Evolutionary conservation across 2,329 filamentous ascomycete genomes (phyloP), one percentile per base, ranked within the genome.

Genomic region (Penicillium sclerotiorum): DNA sequence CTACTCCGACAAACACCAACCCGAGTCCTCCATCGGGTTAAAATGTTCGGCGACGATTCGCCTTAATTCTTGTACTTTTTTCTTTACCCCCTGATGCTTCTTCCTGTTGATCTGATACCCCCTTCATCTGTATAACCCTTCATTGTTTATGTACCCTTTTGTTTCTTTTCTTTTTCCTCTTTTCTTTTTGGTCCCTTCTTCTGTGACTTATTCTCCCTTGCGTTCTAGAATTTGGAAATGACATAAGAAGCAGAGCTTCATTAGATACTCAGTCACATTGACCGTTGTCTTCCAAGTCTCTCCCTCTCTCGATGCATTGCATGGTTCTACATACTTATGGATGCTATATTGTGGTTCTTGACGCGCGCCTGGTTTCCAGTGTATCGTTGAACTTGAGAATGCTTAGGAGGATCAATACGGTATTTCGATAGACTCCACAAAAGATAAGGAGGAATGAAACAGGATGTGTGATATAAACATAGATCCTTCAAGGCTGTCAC

Each of bases 41-140:
- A 50, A 40, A 21, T 9, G 25, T 17, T 25, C 40, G 18, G 36
- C 28, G 45, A 42, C 30, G 18, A 49, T 35, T 21, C 28, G 38
- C 27, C 35, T 50, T 40, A n/a, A 41, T 54, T 61, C 40, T 45
- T 53, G 56, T 58, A 49, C 47, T 60, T 59, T 54, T 58, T 51
- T n/a, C n/a, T n/a, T n/a, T n/a, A n/a, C n/a, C n/a, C n/a, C n/a
- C n/a, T n/a, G 53, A 41, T 51, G 33, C 50, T 25, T 40, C 49
- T 56, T 55, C 40, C 43, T 49, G 46, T 55, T 58, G 56, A 60
- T 61, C 56, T 60, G 59, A 61, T 61, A 61, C 59, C 59, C 59
- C 59, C 38, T 45, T 54, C 47, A 28, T 53, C 18, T 41, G 54
- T 52, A 51, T 52, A 50, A 38, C 41, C 38, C 51, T 52, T 42